Evolutionary conservation across 2,329 filamentous ascomycete species (phyloP), one percentile per base, ranked within the genome.

Genomic region (Fusarium penzigii): DNA sequence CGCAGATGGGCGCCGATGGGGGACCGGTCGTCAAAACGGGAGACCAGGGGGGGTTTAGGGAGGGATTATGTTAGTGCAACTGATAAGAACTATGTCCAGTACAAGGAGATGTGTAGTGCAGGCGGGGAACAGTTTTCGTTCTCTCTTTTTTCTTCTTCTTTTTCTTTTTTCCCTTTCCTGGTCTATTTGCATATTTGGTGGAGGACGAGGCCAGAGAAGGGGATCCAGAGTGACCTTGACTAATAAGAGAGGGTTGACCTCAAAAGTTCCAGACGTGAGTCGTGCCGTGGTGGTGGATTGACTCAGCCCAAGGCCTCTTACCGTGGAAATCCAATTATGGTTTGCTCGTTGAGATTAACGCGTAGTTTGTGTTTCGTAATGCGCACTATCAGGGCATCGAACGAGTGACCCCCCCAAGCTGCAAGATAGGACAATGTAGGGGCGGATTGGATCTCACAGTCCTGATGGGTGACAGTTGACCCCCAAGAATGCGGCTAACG

Each of bases 1-100:
- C 62, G 62, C 60, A 65, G 65, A 65, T 59, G 65, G 57, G 59
- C 63, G 62, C 63, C 50, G 63, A 64, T 65, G 62, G 54, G 48
- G 61, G 32, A 14, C 58, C 53, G 43, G 57, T 61, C 56, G 55
- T 61, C 59, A 54, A 36, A 48, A 57, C 50, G 48, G 53, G 55
- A 61, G 58, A 54, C 60, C 56, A 29, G 61, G 61, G 56, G 56
- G 50, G 57, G 47, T 56, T 62, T 5, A 25, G 20, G 10, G 32
- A 36, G 32, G 32, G 32, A 36, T 14, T 36, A 36, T 3, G 10
- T 14, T 36, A 36, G 10, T 36, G 5, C 13, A 61, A 59, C 63
- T 65, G 63, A 65, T 65, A 65, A 65, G 63, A 55, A 61, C 62
- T 64, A 4, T 7, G 20, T 25, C 7, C 20, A 25, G 20, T 25